Evolutionary conservation across 192 early-diverging fungal genomes (phyloP).

Genomic region (Coemansia sp.): DNA sequence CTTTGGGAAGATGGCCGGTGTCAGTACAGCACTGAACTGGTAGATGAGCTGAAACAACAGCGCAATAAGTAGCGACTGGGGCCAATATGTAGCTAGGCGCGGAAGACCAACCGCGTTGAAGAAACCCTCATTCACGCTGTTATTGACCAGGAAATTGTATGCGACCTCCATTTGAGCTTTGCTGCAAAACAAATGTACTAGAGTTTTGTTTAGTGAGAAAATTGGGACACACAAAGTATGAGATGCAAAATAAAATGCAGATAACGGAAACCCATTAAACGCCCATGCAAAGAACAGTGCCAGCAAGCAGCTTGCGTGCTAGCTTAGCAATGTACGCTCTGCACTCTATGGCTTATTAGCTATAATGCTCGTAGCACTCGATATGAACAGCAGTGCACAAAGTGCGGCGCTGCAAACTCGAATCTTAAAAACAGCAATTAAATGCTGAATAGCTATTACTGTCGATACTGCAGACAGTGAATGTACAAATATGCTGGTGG

Average conservation of each 20-base stretch:
- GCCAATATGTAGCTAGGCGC: conserved; percentile 60
- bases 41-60: conserved; percentile 53
- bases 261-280: no score
- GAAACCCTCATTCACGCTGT: conserved; percentile 16
- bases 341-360: no score
- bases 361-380: no score
- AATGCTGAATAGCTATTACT: not conserved
- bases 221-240: not conserved
- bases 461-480: not conserved
- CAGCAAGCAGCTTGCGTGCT: no score
- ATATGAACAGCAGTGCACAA: no score
- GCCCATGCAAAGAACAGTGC: no score
- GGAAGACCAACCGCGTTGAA: conserved; percentile 57
- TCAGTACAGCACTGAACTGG: conserved; percentile 50
- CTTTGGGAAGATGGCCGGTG: conserved; percentile 56
- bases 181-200: no score
- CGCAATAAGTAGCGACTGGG: conserved; percentile 47
- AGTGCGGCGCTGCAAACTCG: no score
- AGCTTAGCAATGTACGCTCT: no score
- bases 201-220: not conserved
- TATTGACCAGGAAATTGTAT: conserved; percentile 26
- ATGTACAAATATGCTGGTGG: not conserved
- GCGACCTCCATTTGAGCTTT: conserved; percentile 36
- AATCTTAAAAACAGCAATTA: not conserved
- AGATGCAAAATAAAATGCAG: not conserved